phyloP scores from a whole-genome alignment of 495 filamentous ascomycete genomes.

The Cenococcum geophilum region DNA sequence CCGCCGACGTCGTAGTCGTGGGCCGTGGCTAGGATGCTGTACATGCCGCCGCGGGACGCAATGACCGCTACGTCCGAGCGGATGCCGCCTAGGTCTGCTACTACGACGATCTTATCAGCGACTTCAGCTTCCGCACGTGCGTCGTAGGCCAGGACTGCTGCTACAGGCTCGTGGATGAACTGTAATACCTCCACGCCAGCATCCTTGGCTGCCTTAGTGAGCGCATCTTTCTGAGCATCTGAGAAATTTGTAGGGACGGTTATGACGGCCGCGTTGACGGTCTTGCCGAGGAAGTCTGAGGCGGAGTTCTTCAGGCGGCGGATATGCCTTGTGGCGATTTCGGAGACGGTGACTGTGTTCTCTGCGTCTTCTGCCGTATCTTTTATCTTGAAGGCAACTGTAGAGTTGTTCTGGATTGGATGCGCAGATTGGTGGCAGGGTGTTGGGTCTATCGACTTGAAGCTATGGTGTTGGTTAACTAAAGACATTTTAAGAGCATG shows the following conservation, averaged over 20 bases:
- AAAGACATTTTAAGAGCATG: not conserved
- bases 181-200: conserved; percentile 88
- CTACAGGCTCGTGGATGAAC: conserved; percentile 87
- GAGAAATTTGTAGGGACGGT: conserved; percentile 90
- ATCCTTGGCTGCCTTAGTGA: conserved; percentile 67
- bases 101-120: conserved; percentile 81
- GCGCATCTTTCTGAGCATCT: conserved; percentile 74
- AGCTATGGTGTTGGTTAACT: conserved; percentile 43
- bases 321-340: conserved; percentile 82
- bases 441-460: conserved; percentile 92
- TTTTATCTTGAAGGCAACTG: conserved; percentile 74
- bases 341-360: conserved; percentile 69
- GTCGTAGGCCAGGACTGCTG: conserved; percentile 87
- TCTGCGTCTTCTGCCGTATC: conserved; percentile 64
- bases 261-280: conserved; percentile 86
- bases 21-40: conserved; percentile 85
- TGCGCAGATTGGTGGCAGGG: conserved; percentile 91
- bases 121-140: conserved; percentile 68
- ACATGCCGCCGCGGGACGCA: conserved; percentile 88
- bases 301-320: conserved; percentile 80
- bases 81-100: conserved; percentile 89
- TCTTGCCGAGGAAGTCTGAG: conserved; percentile 83
- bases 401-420: conserved; percentile 66
- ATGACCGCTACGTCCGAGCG: conserved; percentile 88
- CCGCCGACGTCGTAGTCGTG: conserved; percentile 93